Evolutionary conservation across 2,329 filamentous ascomycete species (phyloP), one percentile per base, ranked within the genome.

Genomic region (Ceratocystis ficicola): DNA sequence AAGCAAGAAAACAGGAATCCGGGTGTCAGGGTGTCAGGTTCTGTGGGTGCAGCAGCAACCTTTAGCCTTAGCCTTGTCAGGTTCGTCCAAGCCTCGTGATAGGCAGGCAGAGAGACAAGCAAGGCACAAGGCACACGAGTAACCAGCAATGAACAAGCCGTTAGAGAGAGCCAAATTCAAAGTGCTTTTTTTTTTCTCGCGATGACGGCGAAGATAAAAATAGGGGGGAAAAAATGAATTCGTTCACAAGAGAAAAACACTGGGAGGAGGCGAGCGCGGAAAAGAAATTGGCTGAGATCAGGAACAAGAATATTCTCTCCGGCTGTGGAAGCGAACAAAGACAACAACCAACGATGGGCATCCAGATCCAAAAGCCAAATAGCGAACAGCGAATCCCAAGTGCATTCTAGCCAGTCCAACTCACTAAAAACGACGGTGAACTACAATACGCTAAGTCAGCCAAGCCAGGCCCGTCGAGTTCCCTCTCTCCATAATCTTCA

Each of bases 41-140:
- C 55, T 59, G 55, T 59, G 55, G 55, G 55, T 59, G 55, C 55
- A 32, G 52, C 48, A 52, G 8, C 48, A 25, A 25, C 20, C 55
- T 59, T 32, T 52, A 59, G 25, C 55, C 55, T 32, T 20, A 36
- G 25, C 25, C 55, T 32, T 32, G 28, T 59, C 36, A 59, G 28
- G 55, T 59, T 30, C 28, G 55, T 59, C 55, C 55, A 59, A 59
- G 55, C 55, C 55, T 59, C 55, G 55, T 59, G 55, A 59, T 59
- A 28, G n/a, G 15, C 20, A 62, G 36, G 60, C 36, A 62, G 12
- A 41, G 36, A 15, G 36, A 60, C 22, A 30, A 22, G 25, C 55
- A 62, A 46, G 25, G 60, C 36, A 61, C 59, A 61, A 20, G 36
- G 57, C 57, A 61, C 12, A 44, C 30, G 30, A 61, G 28, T n/a